Evolutionary conservation across 169 alveolate species (phyloP), one percentile per base, ranked within the genome.

Genomic region (Eimeria falciformis): DNA sequence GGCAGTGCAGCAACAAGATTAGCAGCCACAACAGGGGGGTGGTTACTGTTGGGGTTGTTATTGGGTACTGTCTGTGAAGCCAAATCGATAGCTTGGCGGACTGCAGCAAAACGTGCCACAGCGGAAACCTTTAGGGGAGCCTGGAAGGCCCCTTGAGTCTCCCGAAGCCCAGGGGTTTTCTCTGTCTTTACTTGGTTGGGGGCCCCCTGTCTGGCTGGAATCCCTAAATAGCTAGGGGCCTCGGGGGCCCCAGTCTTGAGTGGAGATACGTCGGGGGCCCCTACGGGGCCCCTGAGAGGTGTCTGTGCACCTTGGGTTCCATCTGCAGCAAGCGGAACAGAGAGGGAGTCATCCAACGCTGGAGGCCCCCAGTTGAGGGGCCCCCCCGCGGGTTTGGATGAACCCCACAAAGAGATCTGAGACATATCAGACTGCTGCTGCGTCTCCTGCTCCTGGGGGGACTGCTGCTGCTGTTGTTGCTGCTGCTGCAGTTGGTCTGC

Each of bases 1-100:
- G 77, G 21, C 5, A 45, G 23, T n/a, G 77, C 43, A 29, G 82
- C 82, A 71, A 40, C 82, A 33, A 56, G 46, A 37, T 50, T 56
- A 71, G 82, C 50, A 37, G 82, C 56, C 18, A 56, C 56, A 6
- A 3, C 82, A 3, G 25, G 56, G 25, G 45, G 50, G 27, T 29
- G 58, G 6, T 17, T 25, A 25, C 27, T 71, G 56, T 40, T 71
- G 21, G 33, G 29, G 21, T 40, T 29, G 82, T 56, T 71, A 23
- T 56, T 29, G 77, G n/a, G 45, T 17, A 33, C 29, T 2, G 53
- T 50, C 82, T 71, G 82, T 40, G 82, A 71, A 40, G 82, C 82
- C 18, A 33, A 3, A 12, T 71, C 82, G 2, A 71, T 25, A 12
- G 50, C 82, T 11, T 71, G 27, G 27, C 14, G 14, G 6, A 71